Percentiles rank a stretch among this genome's conserved stretches.
phyloP scores from a whole-genome alignment of 2,329 filamentous ascomycete species.

The Colletotrichum shisoi region DNA sequence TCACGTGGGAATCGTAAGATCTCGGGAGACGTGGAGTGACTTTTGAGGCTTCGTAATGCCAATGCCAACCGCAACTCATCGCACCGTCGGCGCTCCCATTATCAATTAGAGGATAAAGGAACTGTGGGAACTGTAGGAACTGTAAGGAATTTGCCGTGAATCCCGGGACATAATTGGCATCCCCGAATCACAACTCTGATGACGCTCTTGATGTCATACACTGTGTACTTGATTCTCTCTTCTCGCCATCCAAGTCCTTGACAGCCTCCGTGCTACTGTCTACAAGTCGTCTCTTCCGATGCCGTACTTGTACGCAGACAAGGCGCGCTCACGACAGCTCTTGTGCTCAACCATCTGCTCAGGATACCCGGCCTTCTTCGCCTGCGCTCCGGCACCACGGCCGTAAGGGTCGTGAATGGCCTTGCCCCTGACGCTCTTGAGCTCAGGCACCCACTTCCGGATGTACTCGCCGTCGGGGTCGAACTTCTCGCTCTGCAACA shows the following conservation, averaged over 20 bases:
- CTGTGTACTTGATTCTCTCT: no score
- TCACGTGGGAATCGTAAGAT: no score
- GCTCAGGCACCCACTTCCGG: conserved; percentile 80
- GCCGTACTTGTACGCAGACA: conserved; percentile 74
- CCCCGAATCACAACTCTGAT: not conserved
- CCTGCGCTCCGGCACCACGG: conserved; percentile 65
- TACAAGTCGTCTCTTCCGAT: conserved; percentile 50
- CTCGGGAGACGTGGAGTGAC: no score
- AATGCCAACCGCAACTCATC: no score
- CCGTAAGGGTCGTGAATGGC: conserved; percentile 84
- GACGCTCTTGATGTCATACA: not conserved
- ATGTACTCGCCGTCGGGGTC: conserved; percentile 83
- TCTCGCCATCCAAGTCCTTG: not conserved
- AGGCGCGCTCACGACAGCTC: conserved; percentile 69
- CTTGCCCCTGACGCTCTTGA: conserved; percentile 68
- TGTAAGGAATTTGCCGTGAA: no score
- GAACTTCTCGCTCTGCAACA: conserved; percentile 86
- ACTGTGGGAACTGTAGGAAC: no score
- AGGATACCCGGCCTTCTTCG: conserved; percentile 75
- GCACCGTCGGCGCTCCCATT: no score
- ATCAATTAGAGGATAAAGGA: not conserved
- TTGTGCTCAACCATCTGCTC: conserved; percentile 78
- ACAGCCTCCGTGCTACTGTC: no score
- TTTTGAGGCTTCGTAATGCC: no score
- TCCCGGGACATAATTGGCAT: no score